phyloP scores from a whole-genome alignment of 176 grass and related monocot species.

The Raddia guianensis region DNA sequence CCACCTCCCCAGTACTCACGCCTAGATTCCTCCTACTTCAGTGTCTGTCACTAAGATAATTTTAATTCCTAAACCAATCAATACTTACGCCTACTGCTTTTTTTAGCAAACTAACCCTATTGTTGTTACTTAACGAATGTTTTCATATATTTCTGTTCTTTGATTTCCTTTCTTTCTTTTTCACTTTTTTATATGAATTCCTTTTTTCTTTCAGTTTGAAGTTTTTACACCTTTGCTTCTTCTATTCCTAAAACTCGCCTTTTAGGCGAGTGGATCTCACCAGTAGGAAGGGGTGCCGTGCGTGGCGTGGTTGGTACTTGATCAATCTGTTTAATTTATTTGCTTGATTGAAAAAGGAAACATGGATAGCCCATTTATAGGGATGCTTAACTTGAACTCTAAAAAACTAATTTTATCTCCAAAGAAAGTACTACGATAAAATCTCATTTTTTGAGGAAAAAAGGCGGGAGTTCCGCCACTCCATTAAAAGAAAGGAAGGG shows the following conservation, averaged over 20 bases:
- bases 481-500: too few species aligned
- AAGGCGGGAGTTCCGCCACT: too few species aligned
- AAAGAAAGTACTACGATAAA: too few species aligned
- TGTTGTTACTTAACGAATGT: constrained; percentile 24
- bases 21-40: constrained; percentile 53
- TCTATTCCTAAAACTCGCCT: constrained; percentile 28
- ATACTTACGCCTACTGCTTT: constrained; percentile 16
- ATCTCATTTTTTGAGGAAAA: too few species aligned
- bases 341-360: too few species aligned
- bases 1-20: constrained; percentile 47
- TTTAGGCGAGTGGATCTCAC: background rate
- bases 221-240: constrained; percentile 45
- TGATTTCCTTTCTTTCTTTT: constrained; percentile 11
- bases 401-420: too few species aligned
- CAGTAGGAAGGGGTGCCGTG: too few species aligned
- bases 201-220: constrained; percentile 42
- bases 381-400: too few species aligned
- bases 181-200: background rate
- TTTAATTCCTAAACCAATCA: constrained; percentile 32
- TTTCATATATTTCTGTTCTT: constrained; percentile 47
- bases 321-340: too few species aligned
- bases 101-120: background rate
- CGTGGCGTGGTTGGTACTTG: too few species aligned
- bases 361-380: too few species aligned
- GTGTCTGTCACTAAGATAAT: constrained; percentile 19